Percentiles rank a stretch among this genome's conserved stretches.
Evolutionary conservation across 148 eudicot genomes (phyloP).

Genomic region (Gaultheria prostrata): DNA sequence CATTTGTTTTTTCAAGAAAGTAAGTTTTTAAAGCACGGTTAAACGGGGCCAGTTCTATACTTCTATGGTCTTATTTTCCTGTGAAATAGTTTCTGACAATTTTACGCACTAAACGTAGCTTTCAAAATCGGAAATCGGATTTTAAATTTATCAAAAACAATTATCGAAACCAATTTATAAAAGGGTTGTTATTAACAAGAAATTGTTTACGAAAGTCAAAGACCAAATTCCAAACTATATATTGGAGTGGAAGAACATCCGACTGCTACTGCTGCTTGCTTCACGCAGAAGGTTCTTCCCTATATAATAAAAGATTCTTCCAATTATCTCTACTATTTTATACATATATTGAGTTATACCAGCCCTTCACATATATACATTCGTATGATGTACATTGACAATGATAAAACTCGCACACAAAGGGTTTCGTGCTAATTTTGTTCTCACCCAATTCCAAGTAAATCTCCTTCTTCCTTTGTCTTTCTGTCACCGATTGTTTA

Average conservation of each 20-base stretch:
- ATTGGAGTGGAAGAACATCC: not conserved
- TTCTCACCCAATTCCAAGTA: constrained; percentile 16
- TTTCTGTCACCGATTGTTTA: not conserved
- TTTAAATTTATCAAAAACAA: not conserved
- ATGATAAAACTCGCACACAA: not conserved
- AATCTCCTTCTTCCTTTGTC: constrained; percentile 3
- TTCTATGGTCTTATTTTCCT: too few species aligned
- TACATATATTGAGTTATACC: too few species aligned
- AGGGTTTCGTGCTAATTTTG: constrained; percentile 29
- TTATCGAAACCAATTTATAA: not conserved
- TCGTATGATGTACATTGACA: not conserved
- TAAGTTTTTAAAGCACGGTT: too few species aligned
- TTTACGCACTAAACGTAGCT: not conserved
- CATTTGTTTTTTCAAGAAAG: too few species aligned
- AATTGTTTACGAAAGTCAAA: not conserved
- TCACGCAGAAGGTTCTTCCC: constrained; percentile 3
- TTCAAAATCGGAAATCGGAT: not conserved
- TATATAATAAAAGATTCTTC: not conserved
- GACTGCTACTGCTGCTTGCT: not conserved
- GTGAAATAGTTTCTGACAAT: not conserved
- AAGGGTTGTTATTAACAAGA: not conserved
- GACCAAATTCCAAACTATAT: not conserved
- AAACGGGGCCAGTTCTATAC: too few species aligned
- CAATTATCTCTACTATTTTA: not conserved
- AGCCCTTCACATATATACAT: not conserved